Evolutionary conservation across 2,329 filamentous ascomycete genomes (phyloP), one percentile per base, ranked within the genome.

Genomic region (Daldinia sp.): DNA sequence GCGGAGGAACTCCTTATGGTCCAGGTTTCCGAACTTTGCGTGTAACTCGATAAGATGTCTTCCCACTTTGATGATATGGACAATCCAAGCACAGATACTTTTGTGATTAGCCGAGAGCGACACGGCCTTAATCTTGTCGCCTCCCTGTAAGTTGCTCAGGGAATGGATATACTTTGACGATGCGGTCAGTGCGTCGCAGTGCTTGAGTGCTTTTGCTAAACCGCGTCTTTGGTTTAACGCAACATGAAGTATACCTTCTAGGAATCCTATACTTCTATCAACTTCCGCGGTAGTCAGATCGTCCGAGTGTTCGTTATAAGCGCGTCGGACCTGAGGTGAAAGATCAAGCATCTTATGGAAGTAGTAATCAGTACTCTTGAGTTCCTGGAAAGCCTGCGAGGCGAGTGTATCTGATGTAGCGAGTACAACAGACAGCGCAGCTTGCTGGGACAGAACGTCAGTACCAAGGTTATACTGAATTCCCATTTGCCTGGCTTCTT

Each of bases 231-330:
- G 92, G 3, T 82, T 80, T 12, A 93, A 76, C 0, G 88, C 78
- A n/a, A 89, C 81, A 66, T 90, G 86, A 33, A 98, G 82, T 66
- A 98, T 85, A 28, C 94, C 93, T 78, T 99, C 96, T n/a, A 98
- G 83, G 71, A 93, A 93, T 0, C 93, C 93, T 55, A 92, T 87
- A 77, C 93, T 94, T 75, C 94, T 88, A 46, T 87, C 86, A 6
- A 96, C 87, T 74, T 98, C 93, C 7, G 93, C 90, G 46, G 89
- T 86, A 50, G 92, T 97, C 42, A 99, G 82, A 71, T 99, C 97
- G 41, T 93, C 90, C 0, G 92, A 93, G 79, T 97, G 93, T 57
- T 93, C 90, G 70, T 89, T 86, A 9, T 88, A 83, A 33, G 90
- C 86, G 46, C 87, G 83, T 74, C 95, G 88, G 56, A 92, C 87